Base-by-base conservation (phyloP, 768 basidiomycete species). In the Rhodotorula babjevae region DNA sequence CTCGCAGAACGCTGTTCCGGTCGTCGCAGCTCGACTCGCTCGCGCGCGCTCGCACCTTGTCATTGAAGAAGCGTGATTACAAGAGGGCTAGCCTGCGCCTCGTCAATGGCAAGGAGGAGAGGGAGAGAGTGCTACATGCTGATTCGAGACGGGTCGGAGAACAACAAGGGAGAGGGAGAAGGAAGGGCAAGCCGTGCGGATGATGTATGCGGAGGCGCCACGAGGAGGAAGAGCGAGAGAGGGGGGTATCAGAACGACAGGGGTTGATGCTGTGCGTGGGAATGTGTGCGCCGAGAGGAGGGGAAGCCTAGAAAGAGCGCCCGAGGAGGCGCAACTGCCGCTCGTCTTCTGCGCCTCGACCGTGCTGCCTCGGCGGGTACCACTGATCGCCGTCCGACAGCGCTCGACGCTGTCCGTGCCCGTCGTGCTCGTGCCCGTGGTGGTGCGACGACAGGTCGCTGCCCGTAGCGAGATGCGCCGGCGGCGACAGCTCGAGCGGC, bases 271-370 rank as follows among this genome's bases (percentile, higher is more conserved):
- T 25, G 12, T 25, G 25, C 18, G 23, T 52, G 4, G 50, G 10
- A 10, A 21, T 50, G 49, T n/a, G n/a, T n/a, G n/a, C n/a, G n/a
- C n/a, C 9, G 49, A 25, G 50, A 27, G 27, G 50, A 52, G 25
- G 10, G 10, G 44, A 42, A 3, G 15, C n/a, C 57, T 52, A 74
- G 2, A 61, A 23, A 25, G 47, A 31, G 1, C 70, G 46, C 0
- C 61, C 59, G 53, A 75, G 49, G 0, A 75, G 53, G 0, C 64
- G 21, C 18, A 75, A 49, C 53, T 72, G 70, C 18, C 74, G 63
- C 33, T 72, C 71, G 46, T 75, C 74, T 31, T 75, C 74, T 1
- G 63, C 47, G n/a, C 63, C 66, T 23, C 73, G 63, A 5, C 23
- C 18, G 8, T 52, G 6, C 29, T 57, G 60, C n/a, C 27, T 31